These are phyloP conservation scores for Zalaria sp. DNA, from an alignment of 2,329 filamentous ascomycete genomes.

Conservation along the genomic window DNA sequence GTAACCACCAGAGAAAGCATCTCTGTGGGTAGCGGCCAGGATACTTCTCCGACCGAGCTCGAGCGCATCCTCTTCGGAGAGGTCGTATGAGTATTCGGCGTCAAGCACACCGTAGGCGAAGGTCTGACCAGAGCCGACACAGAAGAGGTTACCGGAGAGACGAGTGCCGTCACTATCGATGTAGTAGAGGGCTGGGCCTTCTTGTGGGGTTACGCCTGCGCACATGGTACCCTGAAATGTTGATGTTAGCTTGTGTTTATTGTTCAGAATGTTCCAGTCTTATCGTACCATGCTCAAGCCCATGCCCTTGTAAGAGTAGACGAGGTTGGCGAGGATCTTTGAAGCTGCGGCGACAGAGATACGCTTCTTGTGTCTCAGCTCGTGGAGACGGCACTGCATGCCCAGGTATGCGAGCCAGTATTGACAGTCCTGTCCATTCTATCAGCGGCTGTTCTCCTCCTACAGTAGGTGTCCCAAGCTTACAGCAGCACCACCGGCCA, in stretches of 20 bases:
- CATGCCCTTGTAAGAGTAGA: conserved; percentile 98
- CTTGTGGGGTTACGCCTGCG: conserved; percentile 85
- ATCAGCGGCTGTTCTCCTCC: conserved; percentile 5
- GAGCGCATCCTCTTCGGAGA: conserved; percentile 75
- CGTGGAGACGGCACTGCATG: conserved; percentile 97
- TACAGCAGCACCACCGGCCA: conserved; percentile 93
- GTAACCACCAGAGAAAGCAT: conserved; percentile 96
- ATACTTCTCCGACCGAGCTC: conserved; percentile 87
- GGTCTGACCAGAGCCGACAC: conserved; percentile 93
- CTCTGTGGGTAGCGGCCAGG: conserved; percentile 86
- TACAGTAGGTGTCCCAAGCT: conserved; percentile 13
- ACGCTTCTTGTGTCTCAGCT: conserved; percentile 96
- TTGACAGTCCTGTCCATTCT: conserved; percentile 66
- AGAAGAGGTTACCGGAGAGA: conserved; percentile 89
- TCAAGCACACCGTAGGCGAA: conserved; percentile 98
- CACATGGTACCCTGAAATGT: conserved; percentile 74
- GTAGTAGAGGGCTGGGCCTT: conserved; percentile 96
- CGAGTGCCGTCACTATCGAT: conserved; percentile 95
- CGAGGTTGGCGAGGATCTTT: conserved; percentile 96
- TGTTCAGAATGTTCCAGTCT: background rate
- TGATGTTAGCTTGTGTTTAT: conserved; percentile 1
- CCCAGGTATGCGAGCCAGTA: conserved; percentile 99
- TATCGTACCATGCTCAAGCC: conserved; percentile 67
- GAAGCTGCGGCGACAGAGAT: conserved; percentile 94
- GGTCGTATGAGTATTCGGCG: conserved; percentile 83